Conservation (phyloP, 2,329 filamentous ascomycete species). For the Pyricularia pennisetigena region DNA sequence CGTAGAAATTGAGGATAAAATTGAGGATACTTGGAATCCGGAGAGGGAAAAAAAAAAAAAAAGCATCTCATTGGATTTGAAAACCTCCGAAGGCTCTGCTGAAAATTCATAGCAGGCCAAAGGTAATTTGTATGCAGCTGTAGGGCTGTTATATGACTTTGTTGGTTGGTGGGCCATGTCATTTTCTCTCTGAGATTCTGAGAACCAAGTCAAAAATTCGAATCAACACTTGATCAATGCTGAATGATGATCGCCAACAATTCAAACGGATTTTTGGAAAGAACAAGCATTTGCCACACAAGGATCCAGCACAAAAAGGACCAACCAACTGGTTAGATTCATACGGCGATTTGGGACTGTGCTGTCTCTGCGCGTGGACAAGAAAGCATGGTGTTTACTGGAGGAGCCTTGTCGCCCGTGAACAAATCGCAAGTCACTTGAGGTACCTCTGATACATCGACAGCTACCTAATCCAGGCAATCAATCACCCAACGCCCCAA, state of each 20-base stretch:
- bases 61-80: too few relatives aligned
- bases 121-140: neutral
- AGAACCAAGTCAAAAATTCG: neutral
- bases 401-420: neutral
- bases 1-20: too few relatives aligned
- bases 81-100: neutral
- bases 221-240: neutral
- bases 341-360: neutral
- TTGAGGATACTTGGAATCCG: too few relatives aligned
- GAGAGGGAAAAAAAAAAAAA: too few relatives aligned
- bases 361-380: neutral
- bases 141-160: neutral
- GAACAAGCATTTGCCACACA: neutral
- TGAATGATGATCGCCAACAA: neutral
- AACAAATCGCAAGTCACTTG: neutral
- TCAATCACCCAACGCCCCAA: too few relatives aligned
- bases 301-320: neutral
- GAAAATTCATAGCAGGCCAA: neutral
- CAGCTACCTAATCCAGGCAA: too few relatives aligned
- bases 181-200: neutral
- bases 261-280: too few relatives aligned
- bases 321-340: too few relatives aligned
- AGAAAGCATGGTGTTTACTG: neutral
- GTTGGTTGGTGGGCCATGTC: neutral
- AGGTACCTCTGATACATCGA: neutral